phyloP scores from a whole-genome alignment of 129 eudicot genomes.

The Tanacetum coccineum region DNA sequence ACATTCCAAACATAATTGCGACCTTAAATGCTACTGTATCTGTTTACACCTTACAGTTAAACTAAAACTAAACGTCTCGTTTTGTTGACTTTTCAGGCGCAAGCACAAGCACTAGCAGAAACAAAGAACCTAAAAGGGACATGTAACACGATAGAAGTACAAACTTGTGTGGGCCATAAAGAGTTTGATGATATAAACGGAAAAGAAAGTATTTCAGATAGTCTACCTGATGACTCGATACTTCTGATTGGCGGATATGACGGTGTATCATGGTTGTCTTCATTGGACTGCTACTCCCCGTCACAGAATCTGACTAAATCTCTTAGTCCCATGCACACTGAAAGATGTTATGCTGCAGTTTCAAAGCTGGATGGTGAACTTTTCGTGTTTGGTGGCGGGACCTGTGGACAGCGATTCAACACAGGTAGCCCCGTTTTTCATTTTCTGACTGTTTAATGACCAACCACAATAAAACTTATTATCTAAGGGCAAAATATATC shows the following conservation, averaged over 20 bases:
- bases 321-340: slow-evolving; percentile 51
- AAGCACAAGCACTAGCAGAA: slow-evolving; percentile 45
- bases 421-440: slow-evolving; percentile 35
- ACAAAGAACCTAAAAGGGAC: slow-evolving; percentile 38
- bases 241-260: slow-evolving; percentile 72
- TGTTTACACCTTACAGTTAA: not conserved
- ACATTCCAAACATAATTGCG: not conserved
- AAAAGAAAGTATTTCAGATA: slow-evolving; percentile 28
- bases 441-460: too few relatives aligned
- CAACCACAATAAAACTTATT: too few relatives aligned
- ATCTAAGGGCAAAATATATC: too few relatives aligned
- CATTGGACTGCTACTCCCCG: slow-evolving; percentile 59
- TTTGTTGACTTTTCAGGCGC: slow-evolving; percentile 35
- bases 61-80: not conserved
- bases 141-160: slow-evolving; percentile 19
- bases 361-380: slow-evolving; percentile 57
- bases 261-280: slow-evolving; percentile 56
- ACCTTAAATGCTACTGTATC: not conserved
- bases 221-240: slow-evolving; percentile 34
- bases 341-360: slow-evolving; percentile 55
- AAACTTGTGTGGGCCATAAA: slow-evolving; percentile 19
- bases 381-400: slow-evolving; percentile 80
- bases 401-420: slow-evolving; percentile 49
- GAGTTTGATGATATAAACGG: slow-evolving; percentile 10
- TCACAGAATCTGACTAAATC: slow-evolving; percentile 37